These are phyloP conservation scores for Xylaria sp. DNA, from an alignment of 2,329 filamentous ascomycete genomes.

Conservation along the genomic window DNA sequence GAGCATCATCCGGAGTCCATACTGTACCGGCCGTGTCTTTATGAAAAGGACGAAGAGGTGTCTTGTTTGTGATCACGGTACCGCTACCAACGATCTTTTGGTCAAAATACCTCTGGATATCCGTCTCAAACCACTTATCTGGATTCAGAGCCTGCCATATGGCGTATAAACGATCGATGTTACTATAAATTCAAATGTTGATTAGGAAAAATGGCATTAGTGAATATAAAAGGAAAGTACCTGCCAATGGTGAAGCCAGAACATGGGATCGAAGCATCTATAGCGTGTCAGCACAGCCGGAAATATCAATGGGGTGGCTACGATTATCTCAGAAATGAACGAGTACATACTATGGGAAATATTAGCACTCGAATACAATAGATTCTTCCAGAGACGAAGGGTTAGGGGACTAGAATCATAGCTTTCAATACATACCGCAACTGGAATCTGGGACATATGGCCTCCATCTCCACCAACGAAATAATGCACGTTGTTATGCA, in stretches of 20 bases:
- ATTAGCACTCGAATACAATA: too few species aligned
- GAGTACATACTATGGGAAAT: too few species aligned
- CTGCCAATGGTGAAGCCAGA: conserved; percentile 70
- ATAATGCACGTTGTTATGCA: conserved; percentile 55
- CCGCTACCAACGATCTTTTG: conserved; percentile 38
- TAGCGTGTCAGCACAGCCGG: too few species aligned
- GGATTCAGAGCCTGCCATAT: conserved; percentile 37
- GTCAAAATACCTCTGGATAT: conserved; percentile 35
- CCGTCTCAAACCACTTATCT: conserved; percentile 35
- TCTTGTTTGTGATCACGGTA: conserved; percentile 35
- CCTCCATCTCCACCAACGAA: conserved; percentile 53
- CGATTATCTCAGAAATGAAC: too few species aligned
- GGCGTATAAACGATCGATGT: conserved; percentile 38
- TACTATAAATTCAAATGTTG: conserved; percentile 13
- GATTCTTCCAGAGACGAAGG: too few species aligned
- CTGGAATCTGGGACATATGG: conserved; percentile 65
- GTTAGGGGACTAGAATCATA: too few species aligned
- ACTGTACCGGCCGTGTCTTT: conserved; percentile 32
- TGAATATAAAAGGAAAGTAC: background rate
- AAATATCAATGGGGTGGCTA: too few species aligned
- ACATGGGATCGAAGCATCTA: conserved; percentile 67
- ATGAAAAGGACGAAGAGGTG: conserved; percentile 35
- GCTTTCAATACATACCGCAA: conserved; percentile 55
- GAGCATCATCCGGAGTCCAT: conserved; percentile 33
- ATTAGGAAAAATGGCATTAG: background rate